Base-by-base conservation (phyloP, 805 yeast species). In the Pichia pseudocactophila region DNA sequence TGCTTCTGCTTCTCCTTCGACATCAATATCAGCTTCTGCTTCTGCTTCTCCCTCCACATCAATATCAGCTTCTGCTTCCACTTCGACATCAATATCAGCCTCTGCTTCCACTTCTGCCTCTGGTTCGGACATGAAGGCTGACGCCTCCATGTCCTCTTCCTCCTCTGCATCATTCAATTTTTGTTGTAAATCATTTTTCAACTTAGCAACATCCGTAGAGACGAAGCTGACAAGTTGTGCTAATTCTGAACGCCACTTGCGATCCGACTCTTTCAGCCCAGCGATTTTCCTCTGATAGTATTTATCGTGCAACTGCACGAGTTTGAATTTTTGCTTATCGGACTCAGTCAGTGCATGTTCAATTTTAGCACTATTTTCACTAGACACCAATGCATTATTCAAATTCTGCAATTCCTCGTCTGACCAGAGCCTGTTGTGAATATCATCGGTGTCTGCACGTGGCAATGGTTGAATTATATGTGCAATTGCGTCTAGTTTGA, bases 161-260 rank as follows among this genome's bases (percentile, higher is more conserved):
- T n/a, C n/a, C n/a, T n/a, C n/a, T 13, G 39, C 45, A 19, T 26
- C 46, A n/a, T 35, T 41, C 22, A 38, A 53, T 6, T 32, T 39
- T n/a, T 31, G 44, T 4, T 44, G 43, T 25, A 48, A 30, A 34
- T 42, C 47, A 4, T 31, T 25, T 17, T 45, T 49, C n/a, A 61
- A 19, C 11, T 36, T 37, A 15, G 28, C 31, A 5, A 52, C 18
- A 41, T 61, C 62, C 12, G 48, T 46, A 11, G 43, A 47, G 6
- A 58, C 28, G 37, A 59, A 61, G 16, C 40, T 37, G 13, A 45
- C 48, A 30, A 59, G 39, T 28, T 47, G 47, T 9, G 36, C 40
- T 37, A 62, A 42, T 32, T 58, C 52, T n/a, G 43, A 40, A 25
- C 46, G 45, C 65, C 64, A 62, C 43, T 59, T 59, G 18, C 46